A percentile compares a stretch with the other conserved stretches of the same genome.
phyloP scores from a whole-genome alignment of 768 basidiomycete species.

The Fomitopsis serialis region DNA sequence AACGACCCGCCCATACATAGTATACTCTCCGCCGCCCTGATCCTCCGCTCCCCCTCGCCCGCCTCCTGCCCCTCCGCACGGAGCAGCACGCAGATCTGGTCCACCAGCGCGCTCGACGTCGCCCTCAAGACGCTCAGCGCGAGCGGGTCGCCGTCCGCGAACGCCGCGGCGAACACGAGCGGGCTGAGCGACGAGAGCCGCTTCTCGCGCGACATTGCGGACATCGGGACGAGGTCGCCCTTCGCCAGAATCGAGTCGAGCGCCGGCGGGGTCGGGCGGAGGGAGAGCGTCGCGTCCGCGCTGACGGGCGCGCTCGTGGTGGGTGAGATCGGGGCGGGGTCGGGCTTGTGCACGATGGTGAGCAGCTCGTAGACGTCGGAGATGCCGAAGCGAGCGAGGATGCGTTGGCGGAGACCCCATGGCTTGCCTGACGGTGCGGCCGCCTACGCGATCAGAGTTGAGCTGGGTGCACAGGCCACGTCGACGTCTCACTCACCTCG shows the following conservation, averaged over 20 bases:
- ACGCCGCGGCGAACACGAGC: slow-evolving; percentile 73
- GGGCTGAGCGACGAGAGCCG: slow-evolving; percentile 71
- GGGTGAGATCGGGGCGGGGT: slow-evolving; percentile 32
- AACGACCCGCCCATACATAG: slow-evolving; percentile 80
- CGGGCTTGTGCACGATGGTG: slow-evolving; percentile 56
- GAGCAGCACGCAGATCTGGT: slow-evolving; percentile 52
- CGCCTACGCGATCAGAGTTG: neutral
- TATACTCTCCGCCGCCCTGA: slow-evolving; percentile 52
- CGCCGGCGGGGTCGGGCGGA: slow-evolving; percentile 32
- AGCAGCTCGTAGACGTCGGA: slow-evolving; percentile 58
- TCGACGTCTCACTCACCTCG: neutral
- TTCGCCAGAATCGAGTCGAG: slow-evolving; percentile 9
- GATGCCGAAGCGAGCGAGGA: slow-evolving; percentile 55
- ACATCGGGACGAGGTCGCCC: slow-evolving; percentile 16
- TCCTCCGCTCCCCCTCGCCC: slow-evolving; percentile 15
- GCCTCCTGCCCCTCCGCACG: slow-evolving; percentile 26
- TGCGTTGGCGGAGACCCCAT: slow-evolving; percentile 34
- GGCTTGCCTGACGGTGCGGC: neutral
- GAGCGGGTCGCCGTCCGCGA: slow-evolving; percentile 60
- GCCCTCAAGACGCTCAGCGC: slow-evolving; percentile 53
- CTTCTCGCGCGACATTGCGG: slow-evolving; percentile 51
- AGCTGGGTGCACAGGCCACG: neutral
- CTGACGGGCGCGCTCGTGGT: slow-evolving; percentile 12
- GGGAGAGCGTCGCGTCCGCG: neutral
- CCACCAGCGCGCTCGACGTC: slow-evolving; percentile 50